These are phyloP conservation scores for Ceriops tagal DNA, from an alignment of 345 rosid genomes.

Conservation along the genomic window DNA sequence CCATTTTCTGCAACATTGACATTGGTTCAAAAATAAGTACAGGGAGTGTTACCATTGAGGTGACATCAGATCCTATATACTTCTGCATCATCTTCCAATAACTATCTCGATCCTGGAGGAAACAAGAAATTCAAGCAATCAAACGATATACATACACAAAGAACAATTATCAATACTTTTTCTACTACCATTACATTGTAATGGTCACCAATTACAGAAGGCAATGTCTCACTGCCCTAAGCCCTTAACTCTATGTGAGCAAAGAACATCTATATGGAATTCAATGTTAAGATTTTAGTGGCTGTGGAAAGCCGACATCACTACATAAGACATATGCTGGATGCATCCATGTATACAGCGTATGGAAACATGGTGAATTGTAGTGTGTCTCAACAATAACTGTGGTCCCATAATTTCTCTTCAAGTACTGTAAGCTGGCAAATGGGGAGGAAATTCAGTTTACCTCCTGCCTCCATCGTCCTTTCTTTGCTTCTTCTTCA, in stretches of 20 bases:
- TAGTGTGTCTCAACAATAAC: neutral
- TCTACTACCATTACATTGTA: too few relatives aligned
- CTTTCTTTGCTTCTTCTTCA: slow-evolving; percentile 85
- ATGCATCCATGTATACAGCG: too few relatives aligned
- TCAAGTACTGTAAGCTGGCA: neutral
- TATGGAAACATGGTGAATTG: neutral
- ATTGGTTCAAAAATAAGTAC: slow-evolving; percentile 85
- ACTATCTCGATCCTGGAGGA: slow-evolving; percentile 68
- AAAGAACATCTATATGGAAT: neutral
- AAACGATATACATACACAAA: neutral
- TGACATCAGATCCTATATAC: slow-evolving; percentile 77
- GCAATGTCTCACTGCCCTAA: neutral
- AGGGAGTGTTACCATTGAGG: slow-evolving; percentile 97
- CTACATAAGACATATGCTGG: neutral
- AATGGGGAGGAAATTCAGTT: neutral
- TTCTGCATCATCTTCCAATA: slow-evolving; percentile 97
- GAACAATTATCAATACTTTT: too few relatives aligned
- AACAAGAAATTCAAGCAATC: slow-evolving; percentile 3
- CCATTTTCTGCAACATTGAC: slow-evolving; percentile 95
- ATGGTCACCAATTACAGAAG: neutral
- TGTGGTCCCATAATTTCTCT: neutral
- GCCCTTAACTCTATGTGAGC: neutral
- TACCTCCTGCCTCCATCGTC: slow-evolving; percentile 94
- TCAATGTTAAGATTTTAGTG: neutral
- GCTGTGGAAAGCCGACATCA: neutral